A percentile compares a stretch with the other conserved stretches of the same genome.
These are phyloP conservation scores for Mariannaea sp. DNA, from an alignment of 2,329 filamentous ascomycete species.

Conservation along the genomic window DNA sequence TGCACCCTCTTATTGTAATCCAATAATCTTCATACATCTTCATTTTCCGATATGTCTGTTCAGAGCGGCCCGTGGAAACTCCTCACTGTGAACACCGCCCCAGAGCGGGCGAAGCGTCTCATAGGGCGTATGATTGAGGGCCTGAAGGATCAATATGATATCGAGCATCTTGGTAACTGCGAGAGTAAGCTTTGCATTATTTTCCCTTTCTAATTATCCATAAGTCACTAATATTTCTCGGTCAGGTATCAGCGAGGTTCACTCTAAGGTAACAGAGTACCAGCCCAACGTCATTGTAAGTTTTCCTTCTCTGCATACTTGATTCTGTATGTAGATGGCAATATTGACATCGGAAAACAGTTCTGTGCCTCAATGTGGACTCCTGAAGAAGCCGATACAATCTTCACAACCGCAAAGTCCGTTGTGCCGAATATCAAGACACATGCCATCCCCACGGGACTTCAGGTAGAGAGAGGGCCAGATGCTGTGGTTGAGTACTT, in stretches of 20 bases:
- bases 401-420: conserved; percentile 49
- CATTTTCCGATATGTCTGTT: conserved; percentile 10
- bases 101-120: conserved; percentile 65
- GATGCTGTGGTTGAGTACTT: conserved; percentile 61
- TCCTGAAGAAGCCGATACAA: conserved; percentile 51
- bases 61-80: conserved; percentile 61
- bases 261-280: conserved; percentile 51
- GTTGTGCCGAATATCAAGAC: conserved; percentile 54
- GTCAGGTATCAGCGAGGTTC: conserved; percentile 60
- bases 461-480: conserved; percentile 58
- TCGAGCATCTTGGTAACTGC: conserved; percentile 66
- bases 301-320: background rate
- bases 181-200: conserved; percentile 51
- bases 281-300: conserved; percentile 40
- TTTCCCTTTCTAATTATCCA: background rate
- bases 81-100: conserved; percentile 70
- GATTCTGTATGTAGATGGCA: background rate
- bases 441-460: conserved; percentile 57
- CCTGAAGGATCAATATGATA: conserved; percentile 66
- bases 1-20: background rate
- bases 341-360: conserved; percentile 39
- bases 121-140: conserved; percentile 65
- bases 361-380: conserved; percentile 65
- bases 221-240: background rate
- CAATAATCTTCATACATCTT: background rate